Evolutionary conservation across 1,139 yeast genomes (phyloP), one percentile per base, ranked within the genome.

Genomic region (Candida tetrigidarum): DNA sequence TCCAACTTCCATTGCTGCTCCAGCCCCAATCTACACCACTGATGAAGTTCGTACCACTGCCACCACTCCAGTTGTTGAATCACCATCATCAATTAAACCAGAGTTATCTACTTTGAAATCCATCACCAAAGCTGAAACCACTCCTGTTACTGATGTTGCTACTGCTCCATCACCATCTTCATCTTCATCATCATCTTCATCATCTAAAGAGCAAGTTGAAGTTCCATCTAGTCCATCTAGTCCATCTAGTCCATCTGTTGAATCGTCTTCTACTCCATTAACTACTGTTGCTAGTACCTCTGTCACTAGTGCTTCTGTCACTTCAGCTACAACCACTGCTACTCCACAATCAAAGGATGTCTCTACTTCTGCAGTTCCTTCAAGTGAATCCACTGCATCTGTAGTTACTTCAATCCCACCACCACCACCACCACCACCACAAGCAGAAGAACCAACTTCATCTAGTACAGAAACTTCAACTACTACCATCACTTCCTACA

Each of bases 341-440:
- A 34, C 16, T 34, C 18, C 20, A 25, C 32, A 26, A 27, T 7
- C n/a, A n/a, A 19, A 26, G 5, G 15, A 16, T 10, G 12, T 19
- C 18, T 18, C 20, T 4, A 39, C 48, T 14, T 41, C 44, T 15
- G 39, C 48, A n/a, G 36, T 39, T 25, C 16, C 26, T 35, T 39
- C 47, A 14, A 20, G 11, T 20, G 39, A 27, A 27, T 46, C 46
- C 37, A 22, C 39, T 15, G 47, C 27, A 2, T 10, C 43, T n/a
- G 36, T 22, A 10, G n/a, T 37, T 18, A 20, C 32, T 22, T 30
- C 41, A 6, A 10, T 29, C 38, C 37, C 34, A 32, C 12, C 23
- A n/a, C 25, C 20, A 14, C 15, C 20, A 41, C 29, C 19, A 28
- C 10, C 30, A 25, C 3, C 28, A 25, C 10, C 28, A 36, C 19